A percentile compares a stretch with the other conserved stretches of the same genome.
Conservation (phyloP, 495 filamentous ascomycete genomes). For the Talaromyces stipitatus region DNA sequence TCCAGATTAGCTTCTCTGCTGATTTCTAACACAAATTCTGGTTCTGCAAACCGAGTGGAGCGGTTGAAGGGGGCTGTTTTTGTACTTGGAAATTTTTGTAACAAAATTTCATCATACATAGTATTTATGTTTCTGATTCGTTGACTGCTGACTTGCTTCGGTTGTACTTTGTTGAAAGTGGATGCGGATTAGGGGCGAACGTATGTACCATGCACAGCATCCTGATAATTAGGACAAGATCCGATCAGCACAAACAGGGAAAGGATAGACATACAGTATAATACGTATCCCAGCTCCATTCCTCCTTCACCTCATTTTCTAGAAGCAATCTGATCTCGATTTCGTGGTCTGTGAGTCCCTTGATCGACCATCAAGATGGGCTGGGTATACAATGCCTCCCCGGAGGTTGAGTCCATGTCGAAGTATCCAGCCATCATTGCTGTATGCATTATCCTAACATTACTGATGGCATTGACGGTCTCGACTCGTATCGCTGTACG, state of each 20-base stretch:
- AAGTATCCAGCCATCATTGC: conserved; percentile 35
- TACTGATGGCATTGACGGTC: conserved; percentile 29
- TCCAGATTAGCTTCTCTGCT: too few relatives aligned
- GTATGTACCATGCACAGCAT: not conserved
- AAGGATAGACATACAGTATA: not conserved
- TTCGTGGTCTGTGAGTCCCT: not conserved
- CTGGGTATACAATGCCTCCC: conserved; percentile 37
- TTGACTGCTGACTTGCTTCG: too few relatives aligned
- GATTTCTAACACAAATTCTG: too few relatives aligned
- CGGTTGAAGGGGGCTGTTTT: not conserved
- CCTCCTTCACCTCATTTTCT: not conserved
- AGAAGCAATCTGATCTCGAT: not conserved
- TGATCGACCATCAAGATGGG: conserved; percentile 15
- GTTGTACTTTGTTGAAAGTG: too few relatives aligned
- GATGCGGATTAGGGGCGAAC: not conserved
- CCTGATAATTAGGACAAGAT: not conserved
- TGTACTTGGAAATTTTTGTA: not conserved
- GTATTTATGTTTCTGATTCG: too few relatives aligned
- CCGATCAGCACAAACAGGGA: not conserved
- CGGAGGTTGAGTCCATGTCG: conserved; percentile 31
- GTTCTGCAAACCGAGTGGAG: too few relatives aligned
- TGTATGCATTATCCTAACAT: conserved; percentile 35
- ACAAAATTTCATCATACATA: not conserved
- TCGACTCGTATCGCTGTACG: conserved; percentile 28
- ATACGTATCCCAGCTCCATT: not conserved